Evolutionary conservation across 768 basidiomycete genomes (phyloP).

Genomic region (Krasilnikovozyma curviuscula): DNA sequence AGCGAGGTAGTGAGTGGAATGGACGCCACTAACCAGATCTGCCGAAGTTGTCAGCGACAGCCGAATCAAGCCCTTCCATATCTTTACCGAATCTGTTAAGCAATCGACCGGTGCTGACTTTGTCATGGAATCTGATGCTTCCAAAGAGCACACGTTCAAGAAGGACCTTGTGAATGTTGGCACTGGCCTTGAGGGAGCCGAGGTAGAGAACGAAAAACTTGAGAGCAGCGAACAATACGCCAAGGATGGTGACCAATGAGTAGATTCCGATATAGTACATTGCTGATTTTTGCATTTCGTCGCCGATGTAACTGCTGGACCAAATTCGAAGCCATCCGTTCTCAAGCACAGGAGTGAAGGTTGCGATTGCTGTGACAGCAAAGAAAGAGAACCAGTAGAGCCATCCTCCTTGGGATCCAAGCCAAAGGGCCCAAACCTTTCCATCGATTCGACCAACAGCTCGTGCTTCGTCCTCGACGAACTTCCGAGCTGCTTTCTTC

Average conservation of each 20-base stretch:
- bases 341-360: slow-evolving; percentile 25
- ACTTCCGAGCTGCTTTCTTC: slow-evolving; percentile 52
- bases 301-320: slow-evolving; percentile 32
- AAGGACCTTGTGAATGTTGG: slow-evolving; percentile 52
- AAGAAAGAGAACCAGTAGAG: slow-evolving; percentile 21
- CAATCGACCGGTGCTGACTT: slow-evolving; percentile 56
- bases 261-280: slow-evolving; percentile 53
- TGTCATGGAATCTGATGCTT: slow-evolving; percentile 82
- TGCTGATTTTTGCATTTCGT: slow-evolving; percentile 27
- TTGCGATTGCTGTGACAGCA: not conserved
- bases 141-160: slow-evolving; percentile 69
- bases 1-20: too few species aligned
- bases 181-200: slow-evolving; percentile 67
- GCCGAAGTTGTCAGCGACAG: slow-evolving; percentile 56
- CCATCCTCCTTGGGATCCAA: slow-evolving; percentile 30
- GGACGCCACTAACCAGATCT: too few species aligned
- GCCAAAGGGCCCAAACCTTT: slow-evolving; percentile 41
- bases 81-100: slow-evolving; percentile 41
- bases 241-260: slow-evolving; percentile 49
- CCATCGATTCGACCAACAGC: slow-evolving; percentile 49
- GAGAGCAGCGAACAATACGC: slow-evolving; percentile 25
- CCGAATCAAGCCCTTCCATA: slow-evolving; percentile 67
- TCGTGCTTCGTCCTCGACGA: slow-evolving; percentile 55
- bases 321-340: slow-evolving; percentile 47
- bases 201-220: slow-evolving; percentile 40